These are phyloP conservation scores for Ophiocordyceps robertsii DNA, from an alignment of 2,329 filamentous ascomycete genomes.

Conservation along the genomic window DNA sequence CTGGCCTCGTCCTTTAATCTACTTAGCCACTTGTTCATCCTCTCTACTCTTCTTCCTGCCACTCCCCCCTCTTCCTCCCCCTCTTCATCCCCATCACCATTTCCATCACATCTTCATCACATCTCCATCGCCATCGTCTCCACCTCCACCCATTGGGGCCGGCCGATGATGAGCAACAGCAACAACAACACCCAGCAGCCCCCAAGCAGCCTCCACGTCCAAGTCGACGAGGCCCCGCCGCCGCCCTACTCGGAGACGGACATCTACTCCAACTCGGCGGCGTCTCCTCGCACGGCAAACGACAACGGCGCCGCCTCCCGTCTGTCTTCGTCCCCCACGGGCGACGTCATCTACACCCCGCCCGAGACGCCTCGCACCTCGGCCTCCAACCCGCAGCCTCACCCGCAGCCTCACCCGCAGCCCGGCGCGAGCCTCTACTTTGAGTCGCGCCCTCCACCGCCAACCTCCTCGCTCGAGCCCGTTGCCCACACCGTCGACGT, in stretches of 20 bases:
- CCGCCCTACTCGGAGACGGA: slow-evolving; percentile 47
- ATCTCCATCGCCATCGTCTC: background rate
- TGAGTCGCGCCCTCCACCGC: slow-evolving; percentile 25
- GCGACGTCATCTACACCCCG: slow-evolving; percentile 35
- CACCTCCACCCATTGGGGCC: background rate
- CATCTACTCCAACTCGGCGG: slow-evolving; percentile 31
- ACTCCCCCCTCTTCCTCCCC: too few relatives aligned
- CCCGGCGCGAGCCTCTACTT: slow-evolving; percentile 25
- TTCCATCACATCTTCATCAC: too few relatives aligned
- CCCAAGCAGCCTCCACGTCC: slow-evolving; percentile 7
- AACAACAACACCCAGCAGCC: slow-evolving; percentile 1
- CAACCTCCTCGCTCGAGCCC: slow-evolving; percentile 9
- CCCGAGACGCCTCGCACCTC: slow-evolving; percentile 29
- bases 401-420: slow-evolving; percentile 6
- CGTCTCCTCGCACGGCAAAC: slow-evolving; percentile 13
- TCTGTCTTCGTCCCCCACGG: slow-evolving; percentile 19
- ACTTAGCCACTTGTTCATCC: too few relatives aligned
- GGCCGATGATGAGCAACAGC: slow-evolving; percentile 5
- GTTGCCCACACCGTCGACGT: slow-evolving; percentile 22
- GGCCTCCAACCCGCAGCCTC: slow-evolving; percentile 9
- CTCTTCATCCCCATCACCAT: too few relatives aligned
- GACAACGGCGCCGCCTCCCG: slow-evolving; percentile 21
- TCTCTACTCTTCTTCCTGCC: too few relatives aligned
- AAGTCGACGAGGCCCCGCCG: slow-evolving; percentile 22
- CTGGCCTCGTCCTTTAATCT: too few relatives aligned